phyloP scores from a whole-genome alignment of 2,329 filamentous ascomycete genomes.

The Fusarium circinatum region DNA sequence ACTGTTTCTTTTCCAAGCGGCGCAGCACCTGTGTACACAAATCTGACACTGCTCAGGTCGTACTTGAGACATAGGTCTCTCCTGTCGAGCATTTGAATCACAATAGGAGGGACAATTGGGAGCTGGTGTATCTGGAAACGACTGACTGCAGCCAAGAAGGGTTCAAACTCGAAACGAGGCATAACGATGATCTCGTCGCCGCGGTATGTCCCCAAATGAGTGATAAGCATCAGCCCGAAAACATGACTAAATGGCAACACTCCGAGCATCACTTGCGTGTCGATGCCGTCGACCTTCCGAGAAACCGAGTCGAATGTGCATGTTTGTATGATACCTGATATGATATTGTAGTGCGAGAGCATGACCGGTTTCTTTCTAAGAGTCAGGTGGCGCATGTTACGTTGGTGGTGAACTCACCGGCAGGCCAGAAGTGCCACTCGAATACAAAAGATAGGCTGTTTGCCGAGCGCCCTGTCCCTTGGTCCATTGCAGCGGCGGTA shows the following conservation, averaged over 20 bases:
- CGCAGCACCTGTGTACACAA: conserved; percentile 60
- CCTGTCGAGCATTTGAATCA: conserved; percentile 11
- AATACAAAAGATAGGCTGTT: conserved; percentile 82
- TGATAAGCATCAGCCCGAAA: conserved; percentile 78
- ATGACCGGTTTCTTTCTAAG: conserved; percentile 90
- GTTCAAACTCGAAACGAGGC: conserved; percentile 76
- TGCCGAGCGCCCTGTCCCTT: conserved; percentile 73
- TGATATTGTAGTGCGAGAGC: conserved; percentile 84
- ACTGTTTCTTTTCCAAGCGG: conserved; percentile 77
- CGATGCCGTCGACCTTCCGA: conserved; percentile 49
- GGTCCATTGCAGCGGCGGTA: conserved; percentile 63
- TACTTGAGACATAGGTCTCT: background rate
- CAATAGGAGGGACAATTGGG: conserved; percentile 1
- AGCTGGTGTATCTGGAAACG: conserved; percentile 16
- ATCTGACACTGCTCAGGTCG: conserved; percentile 14
- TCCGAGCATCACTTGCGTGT: conserved; percentile 65
- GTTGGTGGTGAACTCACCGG: too few species aligned
- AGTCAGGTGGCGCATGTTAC: too few species aligned
- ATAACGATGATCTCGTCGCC: conserved; percentile 80
- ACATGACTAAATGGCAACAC: conserved; percentile 84
- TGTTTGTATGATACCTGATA: conserved; percentile 75
- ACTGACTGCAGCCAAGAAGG: conserved; percentile 57
- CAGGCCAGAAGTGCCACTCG: conserved; percentile 81
- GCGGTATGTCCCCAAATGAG: conserved; percentile 72
- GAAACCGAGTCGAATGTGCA: conserved; percentile 55